These are phyloP conservation scores for Eimeria acervulina DNA, from an alignment of 169 alveolate species.

Conservation along the genomic window DNA sequence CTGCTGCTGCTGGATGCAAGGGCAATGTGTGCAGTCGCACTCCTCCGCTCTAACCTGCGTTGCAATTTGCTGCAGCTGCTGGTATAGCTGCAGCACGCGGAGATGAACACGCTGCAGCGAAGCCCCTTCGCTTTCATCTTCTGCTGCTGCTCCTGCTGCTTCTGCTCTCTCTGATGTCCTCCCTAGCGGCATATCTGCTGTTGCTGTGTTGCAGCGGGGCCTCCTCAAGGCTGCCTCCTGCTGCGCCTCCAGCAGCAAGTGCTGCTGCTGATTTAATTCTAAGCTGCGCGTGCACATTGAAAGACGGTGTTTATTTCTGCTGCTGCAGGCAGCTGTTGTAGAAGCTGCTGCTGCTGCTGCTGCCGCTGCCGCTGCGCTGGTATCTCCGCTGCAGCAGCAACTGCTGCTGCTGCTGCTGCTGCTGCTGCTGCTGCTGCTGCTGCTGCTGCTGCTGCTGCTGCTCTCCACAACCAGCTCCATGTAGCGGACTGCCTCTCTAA, in stretches of 20 bases:
- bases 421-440: slow-evolving; percentile 29
- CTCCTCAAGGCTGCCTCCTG: background rate
- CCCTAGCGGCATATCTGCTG: slow-evolving; percentile 38
- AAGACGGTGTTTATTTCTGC: background rate
- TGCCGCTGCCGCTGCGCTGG: background rate
- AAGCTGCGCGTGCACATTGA: slow-evolving; percentile 43
- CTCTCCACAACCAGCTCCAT: slow-evolving; percentile 48
- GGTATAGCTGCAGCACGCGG: slow-evolving; percentile 50
- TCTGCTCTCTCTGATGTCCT: background rate
- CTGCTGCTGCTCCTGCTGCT: slow-evolving; percentile 37
- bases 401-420: too few relatives aligned
- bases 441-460: slow-evolving; percentile 42
- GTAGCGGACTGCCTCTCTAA: slow-evolving; percentile 52
- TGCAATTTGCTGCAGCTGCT: slow-evolving; percentile 59
- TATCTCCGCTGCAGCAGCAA: background rate
- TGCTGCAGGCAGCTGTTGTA: slow-evolving; percentile 18
- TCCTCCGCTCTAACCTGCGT: background rate
- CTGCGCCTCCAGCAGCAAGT: background rate
- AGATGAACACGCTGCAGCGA: slow-evolving; percentile 26
- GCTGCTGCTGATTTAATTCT: background rate
- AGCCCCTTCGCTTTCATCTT: background rate
- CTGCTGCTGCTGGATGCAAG: slow-evolving; percentile 11
- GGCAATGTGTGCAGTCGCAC: slow-evolving; percentile 42
- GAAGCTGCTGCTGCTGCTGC: slow-evolving; percentile 4
- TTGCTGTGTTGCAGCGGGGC: background rate